These are phyloP conservation scores for Pseudonitzschia pungens DNA, from an alignment of 108 stramenopile species.

Conservation along the genomic window DNA sequence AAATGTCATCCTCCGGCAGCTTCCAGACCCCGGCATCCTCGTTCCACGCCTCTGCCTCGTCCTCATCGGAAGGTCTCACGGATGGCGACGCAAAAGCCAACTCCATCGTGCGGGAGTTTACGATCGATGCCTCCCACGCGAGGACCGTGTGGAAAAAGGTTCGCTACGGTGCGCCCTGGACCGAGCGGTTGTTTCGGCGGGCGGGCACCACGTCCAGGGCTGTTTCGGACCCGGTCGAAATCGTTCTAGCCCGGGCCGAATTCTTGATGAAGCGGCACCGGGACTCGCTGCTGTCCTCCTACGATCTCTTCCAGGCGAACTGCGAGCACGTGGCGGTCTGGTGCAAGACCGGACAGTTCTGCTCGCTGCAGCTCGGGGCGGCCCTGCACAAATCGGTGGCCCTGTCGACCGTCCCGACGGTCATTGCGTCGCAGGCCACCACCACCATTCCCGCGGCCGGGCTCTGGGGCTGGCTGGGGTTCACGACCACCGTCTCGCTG, in stretches of 20 bases:
- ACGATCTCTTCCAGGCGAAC: not conserved
- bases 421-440: not conserved
- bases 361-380: slow-evolving; percentile 39
- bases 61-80: not conserved
- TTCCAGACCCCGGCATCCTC: not conserved
- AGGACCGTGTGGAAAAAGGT: slow-evolving; percentile 3
- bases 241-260: slow-evolving; percentile 33
- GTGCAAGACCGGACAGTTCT: slow-evolving; percentile 59
- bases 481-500: slow-evolving; percentile 57
- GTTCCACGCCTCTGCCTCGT: not conserved
- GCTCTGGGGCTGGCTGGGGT: slow-evolving; percentile 71
- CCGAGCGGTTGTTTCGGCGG: not conserved
- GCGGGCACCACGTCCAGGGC: not conserved
- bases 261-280: not conserved
- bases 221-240: slow-evolving; percentile 19
- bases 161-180: not conserved
- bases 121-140: not conserved
- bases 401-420: not conserved
- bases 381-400: not conserved
- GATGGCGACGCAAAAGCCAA: not conserved
- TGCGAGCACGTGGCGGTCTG: slow-evolving; percentile 80
- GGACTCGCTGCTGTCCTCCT: not conserved
- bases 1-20: not conserved
- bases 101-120: not conserved
- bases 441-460: slow-evolving; percentile 18